Evolutionary conservation across 768 basidiomycete species (phyloP).

Genomic region (Rhodotorula paludigena): DNA sequence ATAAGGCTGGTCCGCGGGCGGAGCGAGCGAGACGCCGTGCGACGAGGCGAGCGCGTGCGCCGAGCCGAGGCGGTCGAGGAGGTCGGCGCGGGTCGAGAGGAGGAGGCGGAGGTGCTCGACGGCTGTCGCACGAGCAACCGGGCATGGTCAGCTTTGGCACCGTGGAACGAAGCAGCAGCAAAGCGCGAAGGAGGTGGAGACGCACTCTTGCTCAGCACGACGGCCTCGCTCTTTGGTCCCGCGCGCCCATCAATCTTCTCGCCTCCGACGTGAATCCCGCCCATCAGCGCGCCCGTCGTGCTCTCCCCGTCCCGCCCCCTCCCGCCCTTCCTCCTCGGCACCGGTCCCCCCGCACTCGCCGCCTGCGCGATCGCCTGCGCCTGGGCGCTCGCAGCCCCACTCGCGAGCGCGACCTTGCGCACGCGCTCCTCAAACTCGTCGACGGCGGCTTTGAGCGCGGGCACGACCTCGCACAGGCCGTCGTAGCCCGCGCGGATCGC

Average conservation of each 20-base stretch:
- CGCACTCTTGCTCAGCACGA: constrained; percentile 82
- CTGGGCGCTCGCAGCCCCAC: neutral
- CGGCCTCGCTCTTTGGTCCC: constrained; percentile 83
- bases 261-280: constrained; percentile 48
- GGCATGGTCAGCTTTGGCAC: neutral
- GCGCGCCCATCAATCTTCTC: constrained; percentile 75
- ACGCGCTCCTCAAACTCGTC: constrained; percentile 63
- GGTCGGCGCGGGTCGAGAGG: constrained; percentile 57
- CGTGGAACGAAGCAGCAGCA: neutral
- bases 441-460: constrained; percentile 74
- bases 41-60: constrained; percentile 48
- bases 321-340: constrained; percentile 39
- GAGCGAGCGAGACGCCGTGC: neutral
- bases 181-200: neutral
- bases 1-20: neutral
- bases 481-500: constrained; percentile 88
- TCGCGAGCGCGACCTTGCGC: neutral
- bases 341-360: neutral
- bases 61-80: constrained; percentile 59
- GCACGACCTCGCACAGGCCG: constrained; percentile 75
- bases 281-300: constrained; percentile 48
- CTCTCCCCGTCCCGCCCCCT: constrained; percentile 44
- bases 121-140: constrained; percentile 53
- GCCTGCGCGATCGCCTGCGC: constrained; percentile 5
- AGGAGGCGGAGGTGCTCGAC: constrained; percentile 77